Percentiles rank a stretch among this genome's conserved stretches.
Conservation (phyloP, 768 basidiomycete species). For the Termitomyces sp. region DNA sequence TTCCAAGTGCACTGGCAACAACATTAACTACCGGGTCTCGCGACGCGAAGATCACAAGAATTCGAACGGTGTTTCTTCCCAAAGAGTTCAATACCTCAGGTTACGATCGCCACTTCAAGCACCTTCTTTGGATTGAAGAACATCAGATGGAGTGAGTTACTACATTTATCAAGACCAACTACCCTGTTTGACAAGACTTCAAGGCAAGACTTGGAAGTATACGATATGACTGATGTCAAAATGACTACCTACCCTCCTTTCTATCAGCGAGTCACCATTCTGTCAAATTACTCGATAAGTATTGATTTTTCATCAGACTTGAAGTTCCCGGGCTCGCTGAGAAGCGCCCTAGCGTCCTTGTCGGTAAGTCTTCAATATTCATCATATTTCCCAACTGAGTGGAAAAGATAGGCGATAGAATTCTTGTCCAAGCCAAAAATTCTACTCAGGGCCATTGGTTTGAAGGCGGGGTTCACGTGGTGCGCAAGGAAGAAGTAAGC, state of each 20-base stretch:
- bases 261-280: conserved; percentile 31
- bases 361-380: conserved; percentile 34
- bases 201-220: conserved; percentile 36
- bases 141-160: conserved; percentile 22
- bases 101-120: conserved; percentile 45
- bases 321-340: conserved; percentile 51
- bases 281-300: background rate
- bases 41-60: conserved; percentile 23
- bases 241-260: conserved; percentile 25
- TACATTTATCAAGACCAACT: background rate
- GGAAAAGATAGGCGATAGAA: conserved; percentile 43
- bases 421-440: conserved; percentile 44
- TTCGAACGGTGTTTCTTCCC: conserved; percentile 39
- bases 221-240: conserved; percentile 32
- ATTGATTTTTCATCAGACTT: conserved; percentile 22
- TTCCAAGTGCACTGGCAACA: conserved; percentile 31
- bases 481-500: conserved; percentile 46
- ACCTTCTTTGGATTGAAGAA: conserved; percentile 44
- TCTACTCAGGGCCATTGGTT: conserved; percentile 44
- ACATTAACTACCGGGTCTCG: conserved; percentile 26
- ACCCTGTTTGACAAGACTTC: background rate
- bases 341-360: conserved; percentile 52
- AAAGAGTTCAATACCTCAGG: conserved; percentile 28
- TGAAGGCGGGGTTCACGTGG: conserved; percentile 54
- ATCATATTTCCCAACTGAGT: background rate